phyloP scores from a whole-genome alignment of 1,284 basidiomycete species.

The Sanghuangporus weigelae region DNA sequence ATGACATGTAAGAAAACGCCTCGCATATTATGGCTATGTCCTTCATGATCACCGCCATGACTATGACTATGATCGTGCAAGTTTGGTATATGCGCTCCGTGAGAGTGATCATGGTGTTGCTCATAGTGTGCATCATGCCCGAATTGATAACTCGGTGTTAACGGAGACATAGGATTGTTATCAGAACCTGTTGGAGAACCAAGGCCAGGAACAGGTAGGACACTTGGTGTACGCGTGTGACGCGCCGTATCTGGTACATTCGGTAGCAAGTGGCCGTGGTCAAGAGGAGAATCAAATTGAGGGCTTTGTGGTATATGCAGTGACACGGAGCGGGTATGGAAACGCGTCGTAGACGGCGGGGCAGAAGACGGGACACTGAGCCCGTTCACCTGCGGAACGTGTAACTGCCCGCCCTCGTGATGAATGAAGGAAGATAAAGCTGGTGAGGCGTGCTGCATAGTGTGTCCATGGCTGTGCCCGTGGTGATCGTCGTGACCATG shows the following conservation, averaged over 20 bases:
- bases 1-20: constrained; percentile 95
- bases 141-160: constrained; percentile 58
- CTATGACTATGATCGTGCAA: constrained; percentile 48
- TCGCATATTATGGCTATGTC: constrained; percentile 97
- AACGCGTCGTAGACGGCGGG: constrained; percentile 11
- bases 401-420: neutral
- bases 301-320: constrained; percentile 11
- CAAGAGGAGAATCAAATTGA: neutral
- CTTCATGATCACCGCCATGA: constrained; percentile 58
- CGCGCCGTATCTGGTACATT: neutral
- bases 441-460: constrained; percentile 4
- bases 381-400: neutral
- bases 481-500: constrained; percentile 13
- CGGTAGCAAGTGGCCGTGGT: neutral
- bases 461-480: neutral
- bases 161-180: constrained; percentile 32
- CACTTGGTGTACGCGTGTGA: constrained; percentile 11
- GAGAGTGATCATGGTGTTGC: constrained; percentile 40
- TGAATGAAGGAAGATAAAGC: constrained; percentile 1
- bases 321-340: constrained; percentile 16
- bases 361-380: constrained; percentile 7
- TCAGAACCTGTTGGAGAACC: constrained; percentile 7
- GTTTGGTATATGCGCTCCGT: constrained; percentile 43
- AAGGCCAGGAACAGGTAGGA: constrained; percentile 7
- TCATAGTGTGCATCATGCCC: constrained; percentile 56